Conservation (phyloP, 2,329 filamentous ascomycete genomes). For the Byssothecium circinans region DNA sequence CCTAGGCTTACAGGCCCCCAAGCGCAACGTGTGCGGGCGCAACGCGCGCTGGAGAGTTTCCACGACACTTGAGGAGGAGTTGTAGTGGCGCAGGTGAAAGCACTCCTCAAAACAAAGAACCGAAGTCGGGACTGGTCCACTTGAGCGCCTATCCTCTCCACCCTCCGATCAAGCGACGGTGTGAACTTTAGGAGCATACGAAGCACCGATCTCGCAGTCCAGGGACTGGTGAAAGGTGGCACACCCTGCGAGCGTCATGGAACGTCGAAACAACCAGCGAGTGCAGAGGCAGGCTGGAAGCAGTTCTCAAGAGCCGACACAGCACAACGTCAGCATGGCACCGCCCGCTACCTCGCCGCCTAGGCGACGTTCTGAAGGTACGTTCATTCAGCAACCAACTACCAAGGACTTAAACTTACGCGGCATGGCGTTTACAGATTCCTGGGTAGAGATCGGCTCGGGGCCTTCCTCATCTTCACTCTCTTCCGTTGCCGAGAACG, state of each 20-base stretch:
- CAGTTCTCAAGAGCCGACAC: slow-evolving; percentile 16
- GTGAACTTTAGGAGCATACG: background rate
- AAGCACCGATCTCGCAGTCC: slow-evolving; percentile 6
- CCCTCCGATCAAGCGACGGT: slow-evolving; percentile 8
- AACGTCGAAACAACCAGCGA: slow-evolving; percentile 26
- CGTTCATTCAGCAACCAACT: background rate
- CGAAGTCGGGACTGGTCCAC: slow-evolving; percentile 34
- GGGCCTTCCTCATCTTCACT: slow-evolving; percentile 92
- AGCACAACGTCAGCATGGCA: slow-evolving; percentile 23
- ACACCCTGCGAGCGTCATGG: slow-evolving; percentile 21
- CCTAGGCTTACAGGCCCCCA: too few species aligned
- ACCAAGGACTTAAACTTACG: slow-evolving; percentile 16
- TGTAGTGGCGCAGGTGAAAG: background rate
- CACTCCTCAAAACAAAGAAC: slow-evolving; percentile 27
- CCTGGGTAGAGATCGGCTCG: slow-evolving; percentile 93
- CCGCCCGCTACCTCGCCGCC: slow-evolving; percentile 19
- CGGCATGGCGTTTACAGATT: slow-evolving; percentile 62
- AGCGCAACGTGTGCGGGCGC: slow-evolving; percentile 10
- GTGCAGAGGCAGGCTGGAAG: slow-evolving; percentile 22
- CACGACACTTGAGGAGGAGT: background rate
- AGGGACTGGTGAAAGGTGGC: background rate
- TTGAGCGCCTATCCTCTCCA: slow-evolving; percentile 28
- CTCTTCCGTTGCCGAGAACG: slow-evolving; percentile 73
- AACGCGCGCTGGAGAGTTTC: slow-evolving; percentile 6
- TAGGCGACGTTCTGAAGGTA: slow-evolving; percentile 36